Evolutionary conservation across 352 stramenopile genomes (phyloP).

Genomic region (Pythium dissotocum): DNA sequence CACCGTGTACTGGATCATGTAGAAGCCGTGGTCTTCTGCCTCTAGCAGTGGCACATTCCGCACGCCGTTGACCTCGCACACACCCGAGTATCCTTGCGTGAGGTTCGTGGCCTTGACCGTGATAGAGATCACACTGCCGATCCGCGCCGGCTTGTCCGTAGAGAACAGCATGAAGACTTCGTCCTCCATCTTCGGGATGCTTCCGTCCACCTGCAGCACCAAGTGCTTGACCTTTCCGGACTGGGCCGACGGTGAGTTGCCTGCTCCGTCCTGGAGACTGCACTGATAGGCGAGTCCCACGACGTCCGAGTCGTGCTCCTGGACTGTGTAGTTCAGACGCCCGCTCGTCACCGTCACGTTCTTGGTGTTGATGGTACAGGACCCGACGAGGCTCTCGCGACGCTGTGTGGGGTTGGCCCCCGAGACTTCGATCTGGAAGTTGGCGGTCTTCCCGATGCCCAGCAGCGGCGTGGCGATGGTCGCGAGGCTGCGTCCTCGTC

Average conservation of each 20-base stretch:
- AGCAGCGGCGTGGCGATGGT: conserved; percentile 22
- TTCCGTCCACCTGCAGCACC: conserved; percentile 40
- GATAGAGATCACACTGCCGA: conserved; percentile 57
- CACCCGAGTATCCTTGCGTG: conserved; percentile 45
- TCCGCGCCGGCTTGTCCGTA: conserved; percentile 57
- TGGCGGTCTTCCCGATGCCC: conserved; percentile 21
- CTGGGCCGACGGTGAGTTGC: conserved; percentile 26
- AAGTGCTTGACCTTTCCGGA: conserved; percentile 31
- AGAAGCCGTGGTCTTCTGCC: conserved; percentile 55
- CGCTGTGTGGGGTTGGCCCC: conserved; percentile 14
- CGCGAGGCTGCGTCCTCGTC: not conserved
- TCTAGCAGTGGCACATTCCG: conserved; percentile 39
- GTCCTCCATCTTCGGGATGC: conserved; percentile 34
- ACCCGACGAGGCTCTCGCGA: conserved; percentile 24
- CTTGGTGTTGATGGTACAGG: conserved; percentile 38
- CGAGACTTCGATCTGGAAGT: conserved; percentile 25
- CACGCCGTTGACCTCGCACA: conserved; percentile 56
- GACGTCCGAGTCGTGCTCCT: conserved; percentile 47
- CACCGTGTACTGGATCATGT: conserved; percentile 70
- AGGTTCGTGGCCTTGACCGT: conserved; percentile 44
- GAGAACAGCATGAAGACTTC: conserved; percentile 63
- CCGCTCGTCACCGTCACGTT: conserved; percentile 32
- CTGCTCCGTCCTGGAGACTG: conserved; percentile 32
- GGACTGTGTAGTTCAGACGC: conserved; percentile 41
- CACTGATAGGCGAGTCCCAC: conserved; percentile 38